Percentiles rank a stretch among this genome's conserved stretches.
Conservation (phyloP, 495 filamentous ascomycete species). For the Ramalina intermedia region DNA sequence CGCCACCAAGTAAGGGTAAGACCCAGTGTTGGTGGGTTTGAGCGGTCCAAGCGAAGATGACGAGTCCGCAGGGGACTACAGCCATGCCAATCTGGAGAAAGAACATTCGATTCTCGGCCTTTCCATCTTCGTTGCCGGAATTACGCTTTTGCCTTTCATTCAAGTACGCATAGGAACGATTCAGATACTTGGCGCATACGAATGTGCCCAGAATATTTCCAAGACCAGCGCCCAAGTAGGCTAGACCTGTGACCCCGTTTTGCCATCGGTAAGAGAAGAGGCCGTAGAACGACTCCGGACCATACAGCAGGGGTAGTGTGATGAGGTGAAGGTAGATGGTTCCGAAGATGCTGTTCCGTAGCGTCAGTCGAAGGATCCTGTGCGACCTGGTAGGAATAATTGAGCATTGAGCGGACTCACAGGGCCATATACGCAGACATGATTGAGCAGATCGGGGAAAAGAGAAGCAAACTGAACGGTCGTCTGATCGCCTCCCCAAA, state of each 20-base stretch:
- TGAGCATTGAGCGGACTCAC: not conserved
- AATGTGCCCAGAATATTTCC: not conserved
- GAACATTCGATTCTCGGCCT: conserved; percentile 41
- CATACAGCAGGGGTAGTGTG: conserved; percentile 30
- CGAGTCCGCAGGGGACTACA: conserved; percentile 35
- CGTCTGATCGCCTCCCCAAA: conserved; percentile 24
- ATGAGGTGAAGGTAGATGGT: conserved; percentile 1
- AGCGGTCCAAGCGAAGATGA: conserved; percentile 45
- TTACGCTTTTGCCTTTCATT: conserved; percentile 20
- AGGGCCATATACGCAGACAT: conserved; percentile 40
- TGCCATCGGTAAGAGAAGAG: conserved; percentile 8
- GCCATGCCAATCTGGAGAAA: conserved; percentile 39
- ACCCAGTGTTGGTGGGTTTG: conserved; percentile 34
- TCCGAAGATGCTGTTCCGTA: not conserved
- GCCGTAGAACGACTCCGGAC: not conserved
- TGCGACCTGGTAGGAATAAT: not conserved
- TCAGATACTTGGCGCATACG: conserved; percentile 19
- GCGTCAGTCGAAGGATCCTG: not conserved
- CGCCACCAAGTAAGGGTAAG: conserved; percentile 31
- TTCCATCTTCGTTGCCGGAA: not conserved
- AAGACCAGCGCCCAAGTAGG: conserved; percentile 3
- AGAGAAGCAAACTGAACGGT: conserved; percentile 23
- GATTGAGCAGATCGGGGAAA: conserved; percentile 33
- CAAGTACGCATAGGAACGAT: conserved; percentile 37
- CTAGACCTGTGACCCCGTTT: conserved; percentile 1